phyloP scores from a whole-genome alignment of 257 asterid species.

The Solanum pinnatisectum region DNA sequence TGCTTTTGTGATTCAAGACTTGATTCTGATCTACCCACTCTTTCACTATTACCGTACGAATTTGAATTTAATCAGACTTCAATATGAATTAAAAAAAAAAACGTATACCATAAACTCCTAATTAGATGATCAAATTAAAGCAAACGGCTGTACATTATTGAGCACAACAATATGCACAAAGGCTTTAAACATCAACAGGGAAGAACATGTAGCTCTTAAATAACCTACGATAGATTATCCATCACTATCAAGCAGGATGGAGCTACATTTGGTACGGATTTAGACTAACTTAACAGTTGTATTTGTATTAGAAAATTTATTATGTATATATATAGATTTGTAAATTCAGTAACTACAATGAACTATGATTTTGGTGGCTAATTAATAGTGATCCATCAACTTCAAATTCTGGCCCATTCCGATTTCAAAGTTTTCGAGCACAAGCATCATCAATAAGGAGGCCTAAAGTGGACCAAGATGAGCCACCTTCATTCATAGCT shows the following conservation, averaged over 20 bases:
- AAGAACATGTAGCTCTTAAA: no score
- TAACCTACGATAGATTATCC: no score
- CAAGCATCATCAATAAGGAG: not conserved
- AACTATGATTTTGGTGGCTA: not conserved
- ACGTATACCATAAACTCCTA: not conserved
- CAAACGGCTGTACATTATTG: not conserved
- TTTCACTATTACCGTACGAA: conserved; percentile 2
- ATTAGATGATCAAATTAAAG: not conserved
- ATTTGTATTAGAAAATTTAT: no score
- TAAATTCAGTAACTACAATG: no score
- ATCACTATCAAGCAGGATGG: no score
- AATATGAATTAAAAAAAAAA: no score
- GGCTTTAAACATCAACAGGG: no score
- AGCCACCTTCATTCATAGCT: conserved; percentile 49
- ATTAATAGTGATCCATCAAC: not conserved
- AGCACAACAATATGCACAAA: not conserved
- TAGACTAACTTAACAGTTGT: no score
- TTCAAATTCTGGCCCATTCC: not conserved
- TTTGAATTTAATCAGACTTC: no score
- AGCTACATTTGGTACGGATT: no score
- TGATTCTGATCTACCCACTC: conserved; percentile 62
- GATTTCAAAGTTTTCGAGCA: not conserved
- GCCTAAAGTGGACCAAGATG: not conserved
- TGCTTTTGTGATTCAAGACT: conserved; percentile 30
- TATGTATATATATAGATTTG: no score